Evolutionary conservation across 768 basidiomycete species (phyloP), one percentile per base, ranked within the genome.

Genomic region (Hebeloma cylindrosporum): DNA sequence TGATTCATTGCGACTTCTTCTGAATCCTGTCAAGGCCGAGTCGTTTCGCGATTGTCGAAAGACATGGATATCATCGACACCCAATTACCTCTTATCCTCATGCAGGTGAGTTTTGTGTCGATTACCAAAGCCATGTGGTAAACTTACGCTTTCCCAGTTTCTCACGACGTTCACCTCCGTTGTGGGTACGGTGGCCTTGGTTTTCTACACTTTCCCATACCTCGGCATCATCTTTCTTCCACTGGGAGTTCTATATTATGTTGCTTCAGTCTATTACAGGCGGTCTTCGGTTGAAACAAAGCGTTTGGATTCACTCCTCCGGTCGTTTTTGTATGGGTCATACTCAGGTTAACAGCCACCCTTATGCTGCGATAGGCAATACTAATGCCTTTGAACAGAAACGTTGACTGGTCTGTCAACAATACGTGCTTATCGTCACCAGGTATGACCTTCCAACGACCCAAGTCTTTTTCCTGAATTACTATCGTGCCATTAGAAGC

Each of bases 171-270:
- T 73, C 33, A 53, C 62, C 29, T 65, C 71, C 0, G 73, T 84
- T 27, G 44, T 81, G 18, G 82, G 81, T 13, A 78, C 78, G 0
- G 65, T 77, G 14, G 80, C 63, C 2, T 62, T 84, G 6, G 80
- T 85, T 1, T 83, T 84, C 60, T 84, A 85, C 56, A 77, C 75
- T 3, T 82, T 83, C 60, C 83, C 85, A 0, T 74, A 72, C 18
- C 78, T 87, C 6, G 85, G 84, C 18, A 79, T 83, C 29, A 67
- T 82, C 23, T 83, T 84, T 52, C 67, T 68, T 0, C 82, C 82
- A 2, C 62, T 83, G 59, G 47, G 57, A 3, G 47, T 79, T 10
- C 54, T 82, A 8, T 84, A 83, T 58, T 79, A 75, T 58, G 51
- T 70, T 31, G 74, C 71, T 7, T 75, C 74, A 8, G 52, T 74